These are phyloP conservation scores for Silene noctiflora DNA, from an alignment of 179 eudicot species.

Conservation along the genomic window DNA sequence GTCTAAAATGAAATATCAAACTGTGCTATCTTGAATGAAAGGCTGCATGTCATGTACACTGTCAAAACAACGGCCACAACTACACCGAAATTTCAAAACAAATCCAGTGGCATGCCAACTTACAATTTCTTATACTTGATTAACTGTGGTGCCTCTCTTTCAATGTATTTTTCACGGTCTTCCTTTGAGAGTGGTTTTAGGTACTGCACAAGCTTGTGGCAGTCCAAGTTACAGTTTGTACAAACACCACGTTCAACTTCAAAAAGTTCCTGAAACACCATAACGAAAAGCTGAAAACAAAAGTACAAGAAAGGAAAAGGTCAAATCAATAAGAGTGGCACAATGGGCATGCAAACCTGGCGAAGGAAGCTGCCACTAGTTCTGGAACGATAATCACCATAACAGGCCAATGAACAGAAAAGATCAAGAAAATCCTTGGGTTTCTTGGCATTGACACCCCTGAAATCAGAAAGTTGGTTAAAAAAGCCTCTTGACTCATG, in stretches of 20 bases:
- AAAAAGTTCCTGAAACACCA: constrained; percentile 69
- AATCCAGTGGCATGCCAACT: constrained; percentile 29
- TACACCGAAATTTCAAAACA: background rate
- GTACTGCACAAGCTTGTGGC: constrained; percentile 84
- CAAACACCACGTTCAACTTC: constrained; percentile 84
- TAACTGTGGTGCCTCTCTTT: constrained; percentile 70
- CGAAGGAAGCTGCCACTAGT: constrained; percentile 82
- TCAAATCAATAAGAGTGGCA: constrained; percentile 11
- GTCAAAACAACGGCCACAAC: background rate
- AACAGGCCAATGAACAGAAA: constrained; percentile 73
- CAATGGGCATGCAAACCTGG: constrained; percentile 39
- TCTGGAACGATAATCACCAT: constrained; percentile 69
- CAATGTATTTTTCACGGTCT: constrained; percentile 55
- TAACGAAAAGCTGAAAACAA: constrained; percentile 2
- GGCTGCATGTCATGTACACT: background rate
- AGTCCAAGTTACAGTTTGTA: constrained; percentile 69
- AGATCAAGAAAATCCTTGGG: constrained; percentile 88
- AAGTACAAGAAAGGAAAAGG: constrained; percentile 5
- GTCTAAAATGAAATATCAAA: background rate
- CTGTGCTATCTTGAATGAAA: background rate
- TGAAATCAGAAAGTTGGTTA: constrained; percentile 30
- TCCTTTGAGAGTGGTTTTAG: constrained; percentile 55
- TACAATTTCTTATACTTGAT: constrained; percentile 59
- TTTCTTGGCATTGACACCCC: constrained; percentile 61
- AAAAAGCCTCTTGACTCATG: background rate